These are phyloP conservation scores for Fagus crenata DNA, from an alignment of 306 rosid species.

Conservation along the genomic window DNA sequence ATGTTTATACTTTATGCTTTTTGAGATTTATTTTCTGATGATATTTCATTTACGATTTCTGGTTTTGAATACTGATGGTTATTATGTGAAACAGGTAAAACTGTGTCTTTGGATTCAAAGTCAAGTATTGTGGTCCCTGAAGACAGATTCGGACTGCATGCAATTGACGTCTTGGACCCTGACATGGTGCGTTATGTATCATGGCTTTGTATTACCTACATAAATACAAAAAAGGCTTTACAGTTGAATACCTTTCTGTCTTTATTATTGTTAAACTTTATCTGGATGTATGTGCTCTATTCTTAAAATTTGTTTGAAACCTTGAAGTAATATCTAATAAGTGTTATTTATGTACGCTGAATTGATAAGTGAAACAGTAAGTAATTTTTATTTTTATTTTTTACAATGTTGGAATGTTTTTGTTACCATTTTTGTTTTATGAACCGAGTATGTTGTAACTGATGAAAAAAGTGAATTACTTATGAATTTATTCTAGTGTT, in stretches of 20 bases:
- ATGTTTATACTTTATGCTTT: neutral
- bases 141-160: conserved; percentile 79
- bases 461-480: neutral
- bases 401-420: neutral
- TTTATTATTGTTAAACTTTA: neutral
- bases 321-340: neutral
- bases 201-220: neutral
- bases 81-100: conserved; percentile 58
- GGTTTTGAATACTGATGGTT: conserved; percentile 6
- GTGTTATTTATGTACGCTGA: neutral
- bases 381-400: no score
- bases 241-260: neutral
- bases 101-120: conserved; percentile 63
- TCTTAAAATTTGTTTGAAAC: neutral
- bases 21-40: conserved; percentile 1
- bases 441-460: neutral
- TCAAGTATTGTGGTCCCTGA: conserved; percentile 72
- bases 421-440: neutral
- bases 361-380: neutral
- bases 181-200: conserved; percentile 64
- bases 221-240: neutral
- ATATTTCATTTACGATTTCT: neutral
- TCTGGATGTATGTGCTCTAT: neutral
- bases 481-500: neutral
- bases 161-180: conserved; percentile 88